phyloP scores from a whole-genome alignment of 495 filamentous ascomycete species.

The Aspergillus sclerotioniger region DNA sequence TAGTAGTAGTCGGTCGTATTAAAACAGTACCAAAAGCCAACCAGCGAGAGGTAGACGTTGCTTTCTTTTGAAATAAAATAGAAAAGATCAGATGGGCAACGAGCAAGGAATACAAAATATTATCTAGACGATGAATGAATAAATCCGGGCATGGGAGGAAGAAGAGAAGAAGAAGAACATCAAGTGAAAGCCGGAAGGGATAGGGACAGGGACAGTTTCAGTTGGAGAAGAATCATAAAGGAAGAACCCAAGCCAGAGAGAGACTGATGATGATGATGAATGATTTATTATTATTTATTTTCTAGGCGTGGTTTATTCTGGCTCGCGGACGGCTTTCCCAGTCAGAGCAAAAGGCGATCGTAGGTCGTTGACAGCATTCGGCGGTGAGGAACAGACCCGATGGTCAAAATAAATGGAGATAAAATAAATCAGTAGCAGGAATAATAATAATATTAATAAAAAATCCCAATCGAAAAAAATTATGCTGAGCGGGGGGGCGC shows the following conservation, averaged over 20 bases:
- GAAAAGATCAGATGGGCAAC: background rate
- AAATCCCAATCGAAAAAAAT: background rate
- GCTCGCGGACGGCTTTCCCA: background rate
- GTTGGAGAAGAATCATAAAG: background rate
- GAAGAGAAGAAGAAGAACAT: conserved; percentile 7
- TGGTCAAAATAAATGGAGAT: background rate
- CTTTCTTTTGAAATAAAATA: background rate
- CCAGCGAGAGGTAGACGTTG: background rate
- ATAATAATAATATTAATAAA: background rate
- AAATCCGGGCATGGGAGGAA: background rate
- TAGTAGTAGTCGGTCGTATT: background rate
- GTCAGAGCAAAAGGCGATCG: background rate
- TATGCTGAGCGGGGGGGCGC: background rate
- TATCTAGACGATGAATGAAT: background rate
- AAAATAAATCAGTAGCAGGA: background rate
- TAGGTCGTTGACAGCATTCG: background rate
- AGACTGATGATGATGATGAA: background rate
- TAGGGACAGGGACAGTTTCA: background rate
- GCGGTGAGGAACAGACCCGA: background rate
- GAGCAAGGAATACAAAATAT: background rate
- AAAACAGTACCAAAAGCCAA: background rate
- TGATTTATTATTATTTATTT: background rate
- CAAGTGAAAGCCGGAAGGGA: background rate
- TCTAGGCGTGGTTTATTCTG: conserved; percentile 9
- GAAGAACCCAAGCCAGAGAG: background rate